These are phyloP conservation scores for Sutorius australiensis DNA, from an alignment of 768 basidiomycete genomes.

Conservation along the genomic window DNA sequence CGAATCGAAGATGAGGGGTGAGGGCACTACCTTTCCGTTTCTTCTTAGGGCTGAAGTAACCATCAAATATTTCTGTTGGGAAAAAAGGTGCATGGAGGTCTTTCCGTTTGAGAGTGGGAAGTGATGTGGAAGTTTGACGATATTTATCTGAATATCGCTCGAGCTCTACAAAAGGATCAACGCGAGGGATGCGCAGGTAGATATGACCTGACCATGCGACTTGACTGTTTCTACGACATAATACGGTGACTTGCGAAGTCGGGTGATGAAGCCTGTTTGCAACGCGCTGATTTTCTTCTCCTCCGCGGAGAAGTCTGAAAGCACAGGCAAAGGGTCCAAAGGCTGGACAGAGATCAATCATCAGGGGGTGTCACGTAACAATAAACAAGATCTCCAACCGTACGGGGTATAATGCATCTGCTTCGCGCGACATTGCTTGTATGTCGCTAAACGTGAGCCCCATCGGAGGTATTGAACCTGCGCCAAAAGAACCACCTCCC, in stretches of 20 bases:
- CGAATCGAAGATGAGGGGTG: background rate
- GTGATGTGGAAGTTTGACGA: constrained; percentile 53
- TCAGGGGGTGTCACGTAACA: constrained; percentile 18
- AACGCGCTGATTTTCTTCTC: constrained; percentile 64
- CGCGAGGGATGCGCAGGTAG: background rate
- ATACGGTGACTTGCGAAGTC: constrained; percentile 68
- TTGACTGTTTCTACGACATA: constrained; percentile 70
- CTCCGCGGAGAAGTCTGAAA: constrained; percentile 60
- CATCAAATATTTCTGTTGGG: constrained; percentile 70
- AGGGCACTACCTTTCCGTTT: constrained; percentile 45
- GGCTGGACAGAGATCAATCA: constrained; percentile 40
- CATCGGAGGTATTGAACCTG: constrained; percentile 56
- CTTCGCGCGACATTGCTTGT: constrained; percentile 71
- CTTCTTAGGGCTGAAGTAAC: constrained; percentile 73
- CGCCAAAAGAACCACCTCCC: constrained; percentile 38
- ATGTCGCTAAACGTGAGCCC: constrained; percentile 79
- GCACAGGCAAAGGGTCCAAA: constrained; percentile 59
- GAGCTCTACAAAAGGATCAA: constrained; percentile 46
- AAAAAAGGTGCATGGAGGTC: constrained; percentile 77
- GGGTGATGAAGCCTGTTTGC: constrained; percentile 61
- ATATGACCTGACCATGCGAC: constrained; percentile 45
- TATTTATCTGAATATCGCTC: constrained; percentile 86
- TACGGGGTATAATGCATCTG: constrained; percentile 78
- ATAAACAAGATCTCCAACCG: constrained; percentile 33
- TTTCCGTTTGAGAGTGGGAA: constrained; percentile 64